These are phyloP conservation scores for Talaromyces sp. DNA, from an alignment of 2,329 filamentous ascomycete genomes.

Conservation along the genomic window DNA sequence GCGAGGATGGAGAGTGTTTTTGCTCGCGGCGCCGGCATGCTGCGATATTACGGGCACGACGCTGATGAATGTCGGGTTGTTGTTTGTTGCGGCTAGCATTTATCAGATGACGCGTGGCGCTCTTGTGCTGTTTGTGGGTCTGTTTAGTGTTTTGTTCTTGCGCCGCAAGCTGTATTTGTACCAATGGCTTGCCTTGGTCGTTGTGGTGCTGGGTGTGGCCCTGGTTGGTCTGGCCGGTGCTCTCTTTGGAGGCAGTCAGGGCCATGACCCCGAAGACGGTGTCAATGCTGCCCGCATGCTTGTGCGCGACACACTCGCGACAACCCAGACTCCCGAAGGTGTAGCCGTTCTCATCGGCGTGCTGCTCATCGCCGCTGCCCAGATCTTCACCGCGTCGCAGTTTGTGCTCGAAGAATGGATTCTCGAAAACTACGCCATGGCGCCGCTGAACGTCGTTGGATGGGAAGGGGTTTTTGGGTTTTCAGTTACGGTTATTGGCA, in stretches of 20 bases:
- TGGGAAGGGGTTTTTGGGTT: slow-evolving; percentile 97
- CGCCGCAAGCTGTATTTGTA: slow-evolving; percentile 73
- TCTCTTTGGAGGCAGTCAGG: slow-evolving; percentile 62
- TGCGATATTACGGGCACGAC: slow-evolving; percentile 95
- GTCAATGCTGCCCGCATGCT: slow-evolving; percentile 16
- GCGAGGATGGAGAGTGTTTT: slow-evolving; percentile 62
- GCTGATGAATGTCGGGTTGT: slow-evolving; percentile 90
- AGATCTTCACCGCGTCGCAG: slow-evolving; percentile 94
- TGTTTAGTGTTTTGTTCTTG: slow-evolving; percentile 91
- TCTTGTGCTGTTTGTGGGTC: slow-evolving; percentile 87
- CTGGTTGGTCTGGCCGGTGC: slow-evolving; percentile 86
- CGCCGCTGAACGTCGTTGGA: slow-evolving; percentile 85
- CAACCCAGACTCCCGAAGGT: slow-evolving; percentile 50
- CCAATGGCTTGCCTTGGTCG: slow-evolving; percentile 84
- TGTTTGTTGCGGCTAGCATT: slow-evolving; percentile 92
- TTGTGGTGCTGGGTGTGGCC: slow-evolving; percentile 83
- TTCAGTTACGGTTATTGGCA: slow-evolving; percentile 67
- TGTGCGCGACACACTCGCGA: slow-evolving; percentile 28
- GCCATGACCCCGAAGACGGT: slow-evolving; percentile 37
- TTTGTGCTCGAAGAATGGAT: slow-evolving; percentile 96
- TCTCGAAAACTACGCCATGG: slow-evolving; percentile 70
- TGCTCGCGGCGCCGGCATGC: slow-evolving; percentile 80
- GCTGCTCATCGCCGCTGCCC: slow-evolving; percentile 83
- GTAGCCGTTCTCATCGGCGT: slow-evolving; percentile 75
- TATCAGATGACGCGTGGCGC: slow-evolving; percentile 98